Conservation (phyloP, 345 rosid species). For the Citrus mangshanensis region DNA sequence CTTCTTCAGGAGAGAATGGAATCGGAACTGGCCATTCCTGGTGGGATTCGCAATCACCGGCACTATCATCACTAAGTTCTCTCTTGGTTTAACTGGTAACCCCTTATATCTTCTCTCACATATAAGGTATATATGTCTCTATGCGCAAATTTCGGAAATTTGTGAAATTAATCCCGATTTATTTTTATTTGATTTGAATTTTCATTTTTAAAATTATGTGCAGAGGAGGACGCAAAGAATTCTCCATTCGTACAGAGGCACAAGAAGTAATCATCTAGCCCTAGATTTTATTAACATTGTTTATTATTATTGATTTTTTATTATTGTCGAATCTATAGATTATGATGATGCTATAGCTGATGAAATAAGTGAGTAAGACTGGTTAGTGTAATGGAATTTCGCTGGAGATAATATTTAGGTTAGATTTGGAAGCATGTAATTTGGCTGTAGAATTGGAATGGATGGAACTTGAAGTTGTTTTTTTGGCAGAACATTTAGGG, state of each 20-base stretch:
- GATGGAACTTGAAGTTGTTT: neutral
- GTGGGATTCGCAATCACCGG: constrained; percentile 83
- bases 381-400: neutral
- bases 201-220: neutral
- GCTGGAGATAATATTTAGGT: neutral
- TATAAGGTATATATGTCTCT: no score
- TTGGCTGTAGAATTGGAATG: neutral
- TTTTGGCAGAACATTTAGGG: neutral
- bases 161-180: neutral
- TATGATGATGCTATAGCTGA: neutral
- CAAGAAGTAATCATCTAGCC: neutral
- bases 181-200: neutral
- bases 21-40: constrained; percentile 78
- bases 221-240: constrained; percentile 16
- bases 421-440: neutral
- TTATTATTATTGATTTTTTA: neutral
- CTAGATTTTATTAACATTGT: neutral
- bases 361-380: neutral
- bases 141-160: neutral
- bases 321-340: neutral
- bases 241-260: constrained; percentile 13
- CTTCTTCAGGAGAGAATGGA: constrained; percentile 82
- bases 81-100: constrained; percentile 68
- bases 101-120: neutral
- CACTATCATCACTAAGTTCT: constrained; percentile 56